These are phyloP conservation scores for Fusarium bactridioides DNA, from an alignment of 2,329 filamentous ascomycete genomes.

Conservation along the genomic window DNA sequence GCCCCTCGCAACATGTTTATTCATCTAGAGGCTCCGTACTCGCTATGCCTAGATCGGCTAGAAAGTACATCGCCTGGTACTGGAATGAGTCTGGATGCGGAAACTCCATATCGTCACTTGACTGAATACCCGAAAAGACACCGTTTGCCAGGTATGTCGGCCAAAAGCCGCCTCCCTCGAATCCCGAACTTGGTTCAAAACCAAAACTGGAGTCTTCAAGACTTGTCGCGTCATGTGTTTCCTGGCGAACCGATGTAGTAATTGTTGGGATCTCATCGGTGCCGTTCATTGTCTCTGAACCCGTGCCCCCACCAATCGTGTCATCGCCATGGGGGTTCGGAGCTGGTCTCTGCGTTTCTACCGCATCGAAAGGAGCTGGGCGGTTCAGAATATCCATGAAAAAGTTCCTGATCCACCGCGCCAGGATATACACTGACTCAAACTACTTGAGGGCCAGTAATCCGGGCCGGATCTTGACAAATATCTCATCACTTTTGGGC, in stretches of 20 bases:
- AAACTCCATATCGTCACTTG: not conserved
- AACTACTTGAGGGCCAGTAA: not conserved
- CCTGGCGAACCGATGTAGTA: not conserved
- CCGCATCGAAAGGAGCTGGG: fast-evolving
- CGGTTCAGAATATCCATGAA: slow-evolving; percentile 22
- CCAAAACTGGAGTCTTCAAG: not conserved
- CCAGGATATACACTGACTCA: not conserved
- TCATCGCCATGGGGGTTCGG: fast-evolving
- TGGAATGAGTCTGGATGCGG: slow-evolving; percentile 15
- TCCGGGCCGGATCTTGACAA: not conserved
- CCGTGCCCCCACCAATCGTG: fast-evolving
- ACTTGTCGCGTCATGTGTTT: fast-evolving
- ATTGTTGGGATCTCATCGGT: too few relatives aligned
- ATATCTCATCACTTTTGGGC: not conserved
- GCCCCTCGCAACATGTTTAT: fast-evolving
- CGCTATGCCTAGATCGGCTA: slow-evolving; percentile 10
- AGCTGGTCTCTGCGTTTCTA: not conserved
- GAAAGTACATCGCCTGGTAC: slow-evolving; percentile 21
- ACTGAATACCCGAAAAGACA: not conserved
- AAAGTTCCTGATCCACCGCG: slow-evolving; percentile 17
- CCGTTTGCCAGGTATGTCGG: not conserved
- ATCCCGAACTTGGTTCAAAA: not conserved
- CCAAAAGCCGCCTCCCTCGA: not conserved
- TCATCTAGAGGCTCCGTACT: not conserved
- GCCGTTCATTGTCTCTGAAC: too few relatives aligned